Evolutionary conservation across 2,329 filamentous ascomycete species (phyloP), one percentile per base, ranked within the genome.

Genomic region (Colletotrichum karsti): DNA sequence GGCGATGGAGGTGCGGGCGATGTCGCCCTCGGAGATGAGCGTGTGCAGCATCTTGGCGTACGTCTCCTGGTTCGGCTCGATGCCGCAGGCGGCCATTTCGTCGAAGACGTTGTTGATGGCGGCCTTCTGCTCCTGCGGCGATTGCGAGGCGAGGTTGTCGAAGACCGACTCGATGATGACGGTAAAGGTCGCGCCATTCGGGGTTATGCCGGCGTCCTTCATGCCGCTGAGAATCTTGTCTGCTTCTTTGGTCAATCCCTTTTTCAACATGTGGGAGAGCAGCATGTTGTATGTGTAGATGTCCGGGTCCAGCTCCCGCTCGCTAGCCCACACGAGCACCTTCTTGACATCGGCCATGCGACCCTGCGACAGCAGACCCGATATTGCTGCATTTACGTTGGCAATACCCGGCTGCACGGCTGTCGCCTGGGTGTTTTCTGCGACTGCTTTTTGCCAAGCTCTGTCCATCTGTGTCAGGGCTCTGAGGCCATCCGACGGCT

Each of bases 1-100:
- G 48, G 86, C 84, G 13, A 92, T 85, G 62, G 89, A 87, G 2
- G 79, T 76, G 44, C 80, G 81, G 24, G 82, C 79, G 41, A 77
- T 77, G 67, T 80, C 78, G 66, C 77, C 78, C 12, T 77, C 73
- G 79, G 84, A 70, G 20, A 93, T 81, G 10, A 93, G 80, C 18
- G 86, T 81, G 77, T 93, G 86, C 58, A 95, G 87, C 76, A 94
- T 88, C 76, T 92, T 90, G 73, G 85, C 88, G 77, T 93, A 95
- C 3, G 88, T 88, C 70, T 88, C 84, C 63, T 83, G 78, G 76
- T 92, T 92, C 39, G 90, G 82, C 53, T 83, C 78, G 10, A 93
- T 77, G 5, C 88, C 88, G 12, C 84, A 81, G 2, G 77, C 74
- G 64, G 89, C 82, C 77, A 94, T 88, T 20, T 88, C 83, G 3